These are phyloP conservation scores for Daphne laureola DNA, from an alignment of 441 rosid species.

Conservation along the genomic window DNA sequence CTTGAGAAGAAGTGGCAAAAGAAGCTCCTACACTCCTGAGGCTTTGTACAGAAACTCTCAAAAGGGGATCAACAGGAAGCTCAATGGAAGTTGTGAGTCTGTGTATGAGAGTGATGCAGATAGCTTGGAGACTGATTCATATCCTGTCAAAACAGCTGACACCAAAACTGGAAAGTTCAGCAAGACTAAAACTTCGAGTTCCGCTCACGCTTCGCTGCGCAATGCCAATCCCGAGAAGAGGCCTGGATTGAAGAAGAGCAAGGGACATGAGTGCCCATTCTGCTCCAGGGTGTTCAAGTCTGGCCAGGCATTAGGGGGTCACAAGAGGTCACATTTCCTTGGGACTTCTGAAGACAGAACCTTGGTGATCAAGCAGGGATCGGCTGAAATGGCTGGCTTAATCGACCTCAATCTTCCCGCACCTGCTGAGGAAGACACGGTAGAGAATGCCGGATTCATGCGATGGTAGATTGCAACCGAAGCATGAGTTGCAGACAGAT, in stretches of 20 bases:
- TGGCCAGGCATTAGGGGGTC: conserved; percentile 93
- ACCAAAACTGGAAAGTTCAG: conserved; percentile 18
- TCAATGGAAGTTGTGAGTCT: conserved; percentile 23
- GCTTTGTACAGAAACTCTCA: conserved; percentile 18
- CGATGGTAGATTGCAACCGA: conserved; percentile 23
- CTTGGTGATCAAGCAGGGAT: conserved; percentile 35
- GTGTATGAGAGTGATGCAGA: conserved; percentile 42
- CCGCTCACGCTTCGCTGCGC: conserved; percentile 17
- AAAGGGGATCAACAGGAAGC: conserved; percentile 31
- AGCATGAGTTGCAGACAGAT: conserved; percentile 6
- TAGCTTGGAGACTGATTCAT: conserved; percentile 34
- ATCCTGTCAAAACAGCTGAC: conserved; percentile 18
- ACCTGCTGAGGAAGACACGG: conserved; percentile 36
- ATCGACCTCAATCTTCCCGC: conserved; percentile 73
- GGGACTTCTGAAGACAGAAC: conserved; percentile 51
- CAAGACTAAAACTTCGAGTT: conserved; percentile 19
- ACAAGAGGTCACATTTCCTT: conserved; percentile 80
- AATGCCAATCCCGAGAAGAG: conserved; percentile 25
- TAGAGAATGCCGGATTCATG: conserved; percentile 20
- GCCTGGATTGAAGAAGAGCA: conserved; percentile 30
- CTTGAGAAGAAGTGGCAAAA: conserved; percentile 28
- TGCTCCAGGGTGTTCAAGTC: conserved; percentile 76
- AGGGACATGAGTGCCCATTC: conserved; percentile 71
- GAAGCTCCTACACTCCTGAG: conserved; percentile 16
- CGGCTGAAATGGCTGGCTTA: conserved; percentile 29